Percentiles rank a stretch among this genome's conserved stretches.
These are phyloP conservation scores for Ophiostoma novo-ulmi DNA, from an alignment of 2,329 filamentous ascomycete species.

Conservation along the genomic window DNA sequence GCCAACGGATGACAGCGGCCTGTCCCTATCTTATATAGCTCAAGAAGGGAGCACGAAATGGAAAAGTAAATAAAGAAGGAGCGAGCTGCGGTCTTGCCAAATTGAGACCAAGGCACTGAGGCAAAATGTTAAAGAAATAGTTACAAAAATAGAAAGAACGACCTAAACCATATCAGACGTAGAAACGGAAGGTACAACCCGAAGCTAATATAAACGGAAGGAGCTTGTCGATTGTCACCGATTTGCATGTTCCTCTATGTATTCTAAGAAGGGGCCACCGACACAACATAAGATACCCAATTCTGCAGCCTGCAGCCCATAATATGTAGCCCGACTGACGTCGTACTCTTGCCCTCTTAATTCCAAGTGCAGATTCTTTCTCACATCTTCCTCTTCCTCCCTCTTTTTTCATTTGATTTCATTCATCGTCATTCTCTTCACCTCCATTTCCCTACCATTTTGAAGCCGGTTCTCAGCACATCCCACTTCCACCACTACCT, in stretches of 20 bases:
- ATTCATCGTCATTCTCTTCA: neutral
- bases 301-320: neutral
- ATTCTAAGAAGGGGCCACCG: neutral
- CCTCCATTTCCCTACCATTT: neutral
- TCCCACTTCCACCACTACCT: conserved; percentile 1
- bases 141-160: neutral
- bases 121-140: neutral
- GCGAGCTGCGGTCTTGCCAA: neutral
- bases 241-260: neutral
- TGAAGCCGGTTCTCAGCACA: neutral
- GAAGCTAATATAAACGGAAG: conserved; percentile 8
- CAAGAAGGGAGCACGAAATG: neutral
- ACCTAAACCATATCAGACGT: neutral
- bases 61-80: neutral
- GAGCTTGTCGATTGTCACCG: neutral
- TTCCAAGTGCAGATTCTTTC: neutral
- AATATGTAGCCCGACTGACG: conserved; percentile 1
- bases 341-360: neutral
- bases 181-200: neutral
- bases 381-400: neutral
- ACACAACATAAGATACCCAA: neutral
- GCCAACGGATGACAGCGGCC: neutral
- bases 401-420: neutral
- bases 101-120: neutral
- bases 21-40: neutral